Evolutionary conservation across 164 flowering plant genomes (phyloP), one percentile per base, ranked within the genome.

Genomic region (Santalum album): DNA sequence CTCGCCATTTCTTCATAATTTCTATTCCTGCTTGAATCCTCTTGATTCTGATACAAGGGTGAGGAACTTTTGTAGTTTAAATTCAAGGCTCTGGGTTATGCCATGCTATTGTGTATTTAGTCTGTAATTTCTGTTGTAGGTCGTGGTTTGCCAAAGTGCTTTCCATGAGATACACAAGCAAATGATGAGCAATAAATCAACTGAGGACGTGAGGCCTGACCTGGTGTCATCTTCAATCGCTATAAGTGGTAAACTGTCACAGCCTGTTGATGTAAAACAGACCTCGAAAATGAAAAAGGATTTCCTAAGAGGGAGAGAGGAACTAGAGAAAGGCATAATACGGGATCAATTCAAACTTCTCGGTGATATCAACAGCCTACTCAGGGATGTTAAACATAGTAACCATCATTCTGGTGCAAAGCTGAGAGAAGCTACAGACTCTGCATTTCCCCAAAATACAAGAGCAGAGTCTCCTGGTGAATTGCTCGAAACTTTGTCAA

Each of bases 11-110:
- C 86, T 94, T 60, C 97, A 90, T 55, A 78, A 82, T 63, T 87
- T 87, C 58, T 90, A 83, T 72, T 85, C 92, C 55, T 83, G 75
- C 68, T 82, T 86, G 83, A 89, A 77, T 74, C 88, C 96, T 57
- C 87, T 80, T 56, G 90, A 84, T 68, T 78, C 96, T 62, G 99
- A 94, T 78, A 78, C 83, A 49, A 82, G 90, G 95, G 96, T 92
- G 78, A 76, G 68, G 26, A 64, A 21, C 45, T 50, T 42, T n/a
- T 44, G 16, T 14, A 21, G 39, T 26, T 18, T 44, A 18, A 2
- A 42, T 42, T 12, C 4, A 3, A 7, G 12, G 45, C 7, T 18
- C 1, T 42, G 45, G n/a, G n/a, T n/a, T n/a, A 5, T 17, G 12
- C 38, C 5, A 22, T 39, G 23, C 36, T 43, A 15, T 27, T 49